Evolutionary conservation across 176 grass and related monocot genomes (phyloP).

Genomic region (Bromus sterilis): DNA sequence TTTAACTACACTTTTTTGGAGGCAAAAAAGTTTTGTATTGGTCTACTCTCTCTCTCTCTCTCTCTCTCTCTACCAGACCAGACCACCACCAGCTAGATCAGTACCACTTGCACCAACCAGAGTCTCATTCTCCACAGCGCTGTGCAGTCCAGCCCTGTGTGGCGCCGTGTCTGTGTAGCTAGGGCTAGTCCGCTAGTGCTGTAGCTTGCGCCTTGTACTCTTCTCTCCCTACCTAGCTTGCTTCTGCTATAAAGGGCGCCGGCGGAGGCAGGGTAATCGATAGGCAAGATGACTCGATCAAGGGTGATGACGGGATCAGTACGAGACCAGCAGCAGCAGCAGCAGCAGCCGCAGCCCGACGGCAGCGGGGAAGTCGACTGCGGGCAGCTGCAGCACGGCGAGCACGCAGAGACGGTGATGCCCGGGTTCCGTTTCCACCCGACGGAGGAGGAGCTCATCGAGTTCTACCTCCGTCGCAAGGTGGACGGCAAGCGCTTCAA

Average conservation of each 20-base stretch:
- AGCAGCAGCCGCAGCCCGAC: constrained; percentile 1
- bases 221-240: not conserved
- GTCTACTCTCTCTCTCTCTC: not conserved
- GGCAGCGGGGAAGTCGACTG: constrained; percentile 27
- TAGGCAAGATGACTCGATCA: constrained; percentile 32
- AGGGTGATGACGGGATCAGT: constrained; percentile 19
- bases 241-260: constrained; percentile 32
- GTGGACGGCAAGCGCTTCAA: constrained; percentile 93
- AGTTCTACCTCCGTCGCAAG: constrained; percentile 96
- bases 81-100: constrained; percentile 7
- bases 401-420: constrained; percentile 65
- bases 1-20: constrained; percentile 17
- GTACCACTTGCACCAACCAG: constrained; percentile 36
- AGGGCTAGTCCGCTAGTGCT: constrained; percentile 22
- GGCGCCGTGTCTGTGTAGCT: constrained; percentile 38
- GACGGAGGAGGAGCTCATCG: constrained; percentile 96
- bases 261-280: not conserved
- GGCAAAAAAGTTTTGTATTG: not conserved
- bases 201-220: constrained; percentile 3
- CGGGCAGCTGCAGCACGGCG: constrained; percentile 18
- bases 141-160: not conserved
- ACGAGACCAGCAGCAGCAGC: not conserved
- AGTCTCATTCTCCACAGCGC: constrained; percentile 22
- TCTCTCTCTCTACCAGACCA: not conserved
- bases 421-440: constrained; percentile 99